A percentile compares a stretch with the other conserved stretches of the same genome.
Evolutionary conservation across 208 protist genomes (phyloP).

Genomic region (Giardia muris): DNA sequence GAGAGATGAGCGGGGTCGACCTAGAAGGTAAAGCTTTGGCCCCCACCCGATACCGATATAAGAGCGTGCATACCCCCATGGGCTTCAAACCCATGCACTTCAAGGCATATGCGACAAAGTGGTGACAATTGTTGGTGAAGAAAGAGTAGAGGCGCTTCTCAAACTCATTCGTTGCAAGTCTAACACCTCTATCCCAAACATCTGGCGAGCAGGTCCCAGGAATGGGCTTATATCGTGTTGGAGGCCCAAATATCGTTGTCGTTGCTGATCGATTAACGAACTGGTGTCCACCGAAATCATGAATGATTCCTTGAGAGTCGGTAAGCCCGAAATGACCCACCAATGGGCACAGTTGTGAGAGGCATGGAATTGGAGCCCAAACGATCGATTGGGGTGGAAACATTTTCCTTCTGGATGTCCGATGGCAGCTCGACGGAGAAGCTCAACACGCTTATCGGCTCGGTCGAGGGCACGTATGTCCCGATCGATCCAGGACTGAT

Average conservation of each 20-base stretch:
- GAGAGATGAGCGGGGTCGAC: no score
- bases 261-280: background rate
- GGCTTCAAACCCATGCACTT: no score
- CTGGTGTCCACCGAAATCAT: background rate
- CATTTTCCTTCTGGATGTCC: background rate
- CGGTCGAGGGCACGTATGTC: no score
- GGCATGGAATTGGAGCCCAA: background rate
- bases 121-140: slow-evolving; percentile 1
- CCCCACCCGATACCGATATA: no score
- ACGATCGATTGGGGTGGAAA: background rate
- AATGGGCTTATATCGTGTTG: background rate
- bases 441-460: no score
- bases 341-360: background rate
- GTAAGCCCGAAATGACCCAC: background rate
- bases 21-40: no score
- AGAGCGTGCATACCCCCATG: no score
- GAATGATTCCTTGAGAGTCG: background rate
- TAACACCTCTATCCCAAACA: background rate
- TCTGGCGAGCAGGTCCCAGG: background rate
- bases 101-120: background rate
- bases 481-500: no score
- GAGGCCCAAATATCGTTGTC: background rate
- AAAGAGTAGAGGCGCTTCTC: background rate
- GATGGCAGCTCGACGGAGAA: background rate
- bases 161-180: background rate